phyloP scores from a whole-genome alignment of 352 stramenopile genomes.

The Phytopythium litorale region DNA sequence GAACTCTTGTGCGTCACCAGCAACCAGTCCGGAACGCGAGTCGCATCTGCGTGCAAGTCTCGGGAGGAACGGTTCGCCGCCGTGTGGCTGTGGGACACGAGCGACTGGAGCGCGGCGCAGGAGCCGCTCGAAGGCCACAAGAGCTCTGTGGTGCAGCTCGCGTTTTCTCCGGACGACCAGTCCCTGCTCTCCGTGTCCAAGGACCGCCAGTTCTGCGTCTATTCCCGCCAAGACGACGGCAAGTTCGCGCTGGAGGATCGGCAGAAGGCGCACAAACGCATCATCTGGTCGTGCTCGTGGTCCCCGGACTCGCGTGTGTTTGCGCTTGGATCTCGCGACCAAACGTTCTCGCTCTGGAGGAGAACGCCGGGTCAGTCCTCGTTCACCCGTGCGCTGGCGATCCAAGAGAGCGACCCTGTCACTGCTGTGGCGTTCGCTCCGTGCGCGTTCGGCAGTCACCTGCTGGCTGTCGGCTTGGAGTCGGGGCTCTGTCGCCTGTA shows the following conservation, averaged over 20 bases:
- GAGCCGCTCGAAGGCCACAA: constrained; percentile 59
- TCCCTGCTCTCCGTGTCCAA: constrained; percentile 67
- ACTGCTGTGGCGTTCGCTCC: constrained; percentile 63
- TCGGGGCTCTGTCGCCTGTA: constrained; percentile 25
- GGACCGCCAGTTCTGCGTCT: constrained; percentile 71
- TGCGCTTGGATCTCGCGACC: constrained; percentile 57
- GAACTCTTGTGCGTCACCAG: constrained; percentile 69
- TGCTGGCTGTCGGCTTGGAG: constrained; percentile 60
- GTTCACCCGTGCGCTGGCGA: constrained; percentile 11
- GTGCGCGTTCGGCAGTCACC: constrained; percentile 3
- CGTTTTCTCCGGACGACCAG: constrained; percentile 62
- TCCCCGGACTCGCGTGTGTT: constrained; percentile 54
- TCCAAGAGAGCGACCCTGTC: constrained; percentile 38
- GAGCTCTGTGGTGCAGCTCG: constrained; percentile 74
- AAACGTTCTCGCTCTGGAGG: constrained; percentile 57
- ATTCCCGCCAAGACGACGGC: constrained; percentile 19
- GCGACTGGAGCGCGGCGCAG: constrained; percentile 43
- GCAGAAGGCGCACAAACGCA: constrained; percentile 70
- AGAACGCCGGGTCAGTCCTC: constrained; percentile 15
- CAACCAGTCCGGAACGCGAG: constrained; percentile 40
- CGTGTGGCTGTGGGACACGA: constrained; percentile 64
- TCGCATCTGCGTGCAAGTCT: constrained; percentile 76
- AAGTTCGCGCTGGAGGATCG: constrained; percentile 38
- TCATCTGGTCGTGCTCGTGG: constrained; percentile 82
- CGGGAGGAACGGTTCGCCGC: constrained; percentile 60